phyloP scores from a whole-genome alignment of 768 basidiomycete genomes.

The Mycena vitilis region DNA sequence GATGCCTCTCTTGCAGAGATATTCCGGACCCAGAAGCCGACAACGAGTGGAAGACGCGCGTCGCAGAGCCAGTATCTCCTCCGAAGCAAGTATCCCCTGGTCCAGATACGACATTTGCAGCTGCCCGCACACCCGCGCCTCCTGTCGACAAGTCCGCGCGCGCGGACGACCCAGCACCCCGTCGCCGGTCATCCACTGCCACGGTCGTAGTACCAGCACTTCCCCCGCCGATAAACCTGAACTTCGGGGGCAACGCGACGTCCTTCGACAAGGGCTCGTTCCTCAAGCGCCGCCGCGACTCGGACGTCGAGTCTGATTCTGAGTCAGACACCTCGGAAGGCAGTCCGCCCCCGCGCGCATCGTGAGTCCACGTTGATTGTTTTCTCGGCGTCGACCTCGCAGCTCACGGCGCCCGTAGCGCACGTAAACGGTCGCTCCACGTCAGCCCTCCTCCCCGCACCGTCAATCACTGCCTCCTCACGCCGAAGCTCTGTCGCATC shows the following conservation, averaged over 20 bases:
- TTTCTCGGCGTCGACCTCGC: not conserved
- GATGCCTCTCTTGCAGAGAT: not conserved
- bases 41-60: not conserved
- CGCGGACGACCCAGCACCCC: not conserved
- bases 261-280: constrained; percentile 7
- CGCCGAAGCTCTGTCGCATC: constrained; percentile 23
- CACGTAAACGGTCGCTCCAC: constrained; percentile 7
- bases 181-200: not conserved
- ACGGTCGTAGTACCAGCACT: not conserved
- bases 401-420: not conserved
- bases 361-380: not conserved
- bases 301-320: constrained; percentile 9
- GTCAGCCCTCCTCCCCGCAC: constrained; percentile 13
- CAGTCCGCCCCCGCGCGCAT: not conserved
- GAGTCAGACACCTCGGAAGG: constrained; percentile 4
- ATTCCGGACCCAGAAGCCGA: no score
- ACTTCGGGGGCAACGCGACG: constrained; percentile 11
- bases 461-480: constrained; percentile 18
- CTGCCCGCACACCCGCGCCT: not conserved
- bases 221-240: not conserved
- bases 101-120: not conserved
- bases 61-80: not conserved
- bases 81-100: not conserved
- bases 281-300: constrained; percentile 26
- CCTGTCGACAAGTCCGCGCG: not conserved